Evolutionary conservation across 2,329 filamentous ascomycete genomes (phyloP).

Genomic region (Calonectria pteridis): DNA sequence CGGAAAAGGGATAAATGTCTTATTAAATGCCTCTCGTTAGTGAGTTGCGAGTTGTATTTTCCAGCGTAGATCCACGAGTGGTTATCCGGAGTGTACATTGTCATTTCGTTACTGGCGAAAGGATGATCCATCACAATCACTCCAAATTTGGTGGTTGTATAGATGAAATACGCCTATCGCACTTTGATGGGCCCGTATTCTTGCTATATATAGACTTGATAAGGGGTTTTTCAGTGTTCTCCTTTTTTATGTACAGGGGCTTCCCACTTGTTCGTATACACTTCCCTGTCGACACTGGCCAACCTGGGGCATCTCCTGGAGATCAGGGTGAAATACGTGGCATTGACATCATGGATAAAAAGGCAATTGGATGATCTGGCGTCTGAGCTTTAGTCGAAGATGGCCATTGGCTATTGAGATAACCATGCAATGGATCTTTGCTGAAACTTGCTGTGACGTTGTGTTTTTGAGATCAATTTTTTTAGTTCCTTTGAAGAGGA

Average conservation of each 20-base stretch:
- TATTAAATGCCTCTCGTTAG: background rate
- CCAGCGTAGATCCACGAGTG: background rate
- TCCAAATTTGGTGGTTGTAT: background rate
- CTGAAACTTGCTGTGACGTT: background rate
- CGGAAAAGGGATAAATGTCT: background rate
- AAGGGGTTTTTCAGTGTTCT: background rate
- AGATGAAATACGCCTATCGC: background rate
- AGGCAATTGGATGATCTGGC: background rate
- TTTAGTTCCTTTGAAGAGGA: no score
- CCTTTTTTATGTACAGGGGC: background rate
- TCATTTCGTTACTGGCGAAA: background rate
- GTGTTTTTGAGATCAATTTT: no score
- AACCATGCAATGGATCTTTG: background rate
- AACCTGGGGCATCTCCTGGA: no score
- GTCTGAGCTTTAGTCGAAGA: background rate
- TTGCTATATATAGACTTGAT: background rate
- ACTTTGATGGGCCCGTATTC: background rate
- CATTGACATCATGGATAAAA: background rate
- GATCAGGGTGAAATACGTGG: background rate
- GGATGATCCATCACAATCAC: background rate
- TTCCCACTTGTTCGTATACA: background rate
- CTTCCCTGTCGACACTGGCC: background rate
- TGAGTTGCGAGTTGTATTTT: background rate
- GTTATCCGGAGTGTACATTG: background rate
- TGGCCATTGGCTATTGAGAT: background rate